These are phyloP conservation scores for Beauveria sp. DNA, from an alignment of 2,329 filamentous ascomycete genomes.

Conservation along the genomic window DNA sequence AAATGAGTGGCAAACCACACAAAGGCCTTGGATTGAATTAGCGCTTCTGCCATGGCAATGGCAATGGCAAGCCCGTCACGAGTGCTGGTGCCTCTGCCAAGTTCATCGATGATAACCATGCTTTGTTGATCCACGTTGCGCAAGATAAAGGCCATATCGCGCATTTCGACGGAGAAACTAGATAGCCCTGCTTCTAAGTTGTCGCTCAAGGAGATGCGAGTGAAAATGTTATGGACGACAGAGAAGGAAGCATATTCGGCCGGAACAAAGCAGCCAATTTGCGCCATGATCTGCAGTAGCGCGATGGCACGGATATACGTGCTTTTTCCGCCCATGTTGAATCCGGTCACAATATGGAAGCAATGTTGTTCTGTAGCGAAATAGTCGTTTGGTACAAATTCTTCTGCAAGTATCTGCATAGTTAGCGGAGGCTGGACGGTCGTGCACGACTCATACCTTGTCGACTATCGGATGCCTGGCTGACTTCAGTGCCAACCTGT, in stretches of 20 bases:
- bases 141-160: slow-evolving; percentile 89
- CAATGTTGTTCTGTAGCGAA: slow-evolving; percentile 73
- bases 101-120: slow-evolving; percentile 80
- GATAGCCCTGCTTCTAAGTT: slow-evolving; percentile 85
- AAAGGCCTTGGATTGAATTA: slow-evolving; percentile 69
- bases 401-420: slow-evolving; percentile 48
- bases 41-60: slow-evolving; percentile 78
- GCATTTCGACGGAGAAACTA: slow-evolving; percentile 91
- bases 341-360: slow-evolving; percentile 90
- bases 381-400: slow-evolving; percentile 82
- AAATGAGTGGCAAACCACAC: slow-evolving; percentile 97
- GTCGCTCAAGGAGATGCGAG: slow-evolving; percentile 79
- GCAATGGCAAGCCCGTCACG: slow-evolving; percentile 85
- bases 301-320: slow-evolving; percentile 87
- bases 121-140: slow-evolving; percentile 70
- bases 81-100: slow-evolving; percentile 84
- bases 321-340: slow-evolving; percentile 97
- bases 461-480: slow-evolving; percentile 76
- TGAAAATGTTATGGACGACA: slow-evolving; percentile 76
- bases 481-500: slow-evolving; percentile 62
- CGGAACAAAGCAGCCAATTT: slow-evolving; percentile 85
- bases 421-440: neutral
- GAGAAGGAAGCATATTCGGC: slow-evolving; percentile 76
- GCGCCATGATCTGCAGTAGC: slow-evolving; percentile 84
- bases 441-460: slow-evolving; percentile 35